Percentiles rank a stretch among this genome's conserved stretches.
Evolutionary conservation across 2,329 filamentous ascomycete species (phyloP).

Genomic region (Juglanconis oblonga): DNA sequence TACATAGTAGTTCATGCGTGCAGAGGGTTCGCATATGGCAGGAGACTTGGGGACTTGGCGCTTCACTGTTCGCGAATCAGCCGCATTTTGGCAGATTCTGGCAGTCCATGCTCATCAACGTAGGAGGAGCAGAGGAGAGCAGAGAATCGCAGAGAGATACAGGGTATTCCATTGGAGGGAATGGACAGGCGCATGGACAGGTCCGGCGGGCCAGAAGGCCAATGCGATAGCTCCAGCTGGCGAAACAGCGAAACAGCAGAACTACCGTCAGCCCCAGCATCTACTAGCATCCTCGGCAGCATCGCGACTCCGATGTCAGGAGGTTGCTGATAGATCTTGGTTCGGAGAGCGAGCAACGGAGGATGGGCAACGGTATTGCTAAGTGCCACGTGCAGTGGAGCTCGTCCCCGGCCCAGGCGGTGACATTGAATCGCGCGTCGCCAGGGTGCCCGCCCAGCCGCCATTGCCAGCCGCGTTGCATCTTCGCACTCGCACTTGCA

Average conservation of each 20-base stretch:
- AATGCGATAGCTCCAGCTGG: background rate
- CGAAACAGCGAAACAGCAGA: background rate
- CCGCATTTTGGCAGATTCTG: background rate
- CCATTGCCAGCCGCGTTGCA: too few species aligned
- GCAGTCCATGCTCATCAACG: background rate
- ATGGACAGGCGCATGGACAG: too few species aligned
- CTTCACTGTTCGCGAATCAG: background rate
- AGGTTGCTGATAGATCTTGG: background rate
- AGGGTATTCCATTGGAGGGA: too few species aligned
- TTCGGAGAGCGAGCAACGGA: slow-evolving; percentile 16
- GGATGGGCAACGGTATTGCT: background rate
- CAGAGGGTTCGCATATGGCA: too few species aligned
- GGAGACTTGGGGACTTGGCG: background rate
- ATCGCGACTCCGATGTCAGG: slow-evolving; percentile 16
- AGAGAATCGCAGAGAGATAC: too few species aligned
- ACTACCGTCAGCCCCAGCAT: background rate
- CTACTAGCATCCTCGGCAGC: background rate
- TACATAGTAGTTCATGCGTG: background rate
- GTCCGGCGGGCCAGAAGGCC: too few species aligned
- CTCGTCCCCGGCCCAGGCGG: background rate
- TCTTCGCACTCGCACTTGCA: too few species aligned
- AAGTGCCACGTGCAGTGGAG: background rate
- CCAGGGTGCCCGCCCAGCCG: too few species aligned
- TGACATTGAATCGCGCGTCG: too few species aligned
- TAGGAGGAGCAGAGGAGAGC: too few species aligned